Conservation (phyloP, 75 land plant species). For the Pseudotsuga menziesii region DNA sequence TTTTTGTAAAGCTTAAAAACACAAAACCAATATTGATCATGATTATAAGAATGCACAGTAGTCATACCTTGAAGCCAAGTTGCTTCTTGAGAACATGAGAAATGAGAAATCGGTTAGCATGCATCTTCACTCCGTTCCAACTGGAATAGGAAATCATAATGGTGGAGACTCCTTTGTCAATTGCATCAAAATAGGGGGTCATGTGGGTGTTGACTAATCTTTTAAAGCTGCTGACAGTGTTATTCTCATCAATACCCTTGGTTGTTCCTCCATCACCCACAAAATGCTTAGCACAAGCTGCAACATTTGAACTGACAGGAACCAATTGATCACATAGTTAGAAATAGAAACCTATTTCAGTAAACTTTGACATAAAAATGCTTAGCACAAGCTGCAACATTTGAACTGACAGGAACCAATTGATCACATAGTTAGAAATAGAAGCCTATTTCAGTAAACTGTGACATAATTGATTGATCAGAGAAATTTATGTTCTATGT, state of each 20-base stretch:
- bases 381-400: constrained; percentile 64
- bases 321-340: constrained; percentile 5
- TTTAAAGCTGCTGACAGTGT: constrained; percentile 43
- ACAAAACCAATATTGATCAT: neutral
- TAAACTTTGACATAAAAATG: constrained; percentile 16
- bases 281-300: constrained; percentile 73
- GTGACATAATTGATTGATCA: neutral
- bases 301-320: constrained; percentile 40
- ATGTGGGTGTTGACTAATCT: constrained; percentile 64
- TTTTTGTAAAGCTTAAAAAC: neutral
- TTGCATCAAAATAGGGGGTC: constrained; percentile 52
- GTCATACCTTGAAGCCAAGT: constrained; percentile 40
- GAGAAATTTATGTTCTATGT: neutral
- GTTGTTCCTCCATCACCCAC: constrained; percentile 83
- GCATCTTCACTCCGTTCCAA: constrained; percentile 89
- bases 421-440: neutral
- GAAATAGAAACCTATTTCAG: neutral
- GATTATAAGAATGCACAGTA: neutral
- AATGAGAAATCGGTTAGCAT: constrained; percentile 45
- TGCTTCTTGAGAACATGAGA: constrained; percentile 50
- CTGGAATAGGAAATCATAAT: constrained; percentile 73
- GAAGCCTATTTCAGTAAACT: neutral
- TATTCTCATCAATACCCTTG: constrained; percentile 63
- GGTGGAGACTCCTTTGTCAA: constrained; percentile 61
- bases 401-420: constrained; percentile 15